These are phyloP conservation scores for Waltergamsia citrina DNA, from an alignment of 2,329 filamentous ascomycete species.

Conservation along the genomic window DNA sequence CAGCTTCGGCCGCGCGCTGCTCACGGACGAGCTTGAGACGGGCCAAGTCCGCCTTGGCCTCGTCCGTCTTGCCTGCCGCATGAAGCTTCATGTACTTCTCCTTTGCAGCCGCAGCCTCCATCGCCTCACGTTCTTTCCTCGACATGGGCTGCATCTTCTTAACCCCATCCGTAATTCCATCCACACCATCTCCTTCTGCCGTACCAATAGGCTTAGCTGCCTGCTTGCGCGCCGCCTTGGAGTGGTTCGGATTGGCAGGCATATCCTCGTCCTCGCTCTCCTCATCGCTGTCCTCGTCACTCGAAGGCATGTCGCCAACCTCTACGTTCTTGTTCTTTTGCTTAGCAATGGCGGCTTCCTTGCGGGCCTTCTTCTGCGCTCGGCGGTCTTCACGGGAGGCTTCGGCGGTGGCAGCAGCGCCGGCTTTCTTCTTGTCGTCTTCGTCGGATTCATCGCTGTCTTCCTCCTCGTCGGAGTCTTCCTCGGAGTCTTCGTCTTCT, in stretches of 20 bases:
- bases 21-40: constrained; percentile 74
- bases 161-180: constrained; percentile 43
- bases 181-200: constrained; percentile 21
- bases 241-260: constrained; percentile 90
- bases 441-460: constrained; percentile 37
- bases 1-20: constrained; percentile 76
- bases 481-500: constrained; percentile 42
- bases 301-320: constrained; percentile 78
- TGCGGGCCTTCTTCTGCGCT: constrained; percentile 80
- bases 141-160: constrained; percentile 32
- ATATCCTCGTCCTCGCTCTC: constrained; percentile 46
- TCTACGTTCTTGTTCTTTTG: constrained; percentile 63
- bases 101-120: constrained; percentile 80
- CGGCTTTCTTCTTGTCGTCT: constrained; percentile 32
- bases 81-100: constrained; percentile 89
- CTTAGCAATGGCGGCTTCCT: constrained; percentile 76
- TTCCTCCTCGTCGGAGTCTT: constrained; percentile 41
- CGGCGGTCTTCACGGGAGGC: constrained; percentile 71
- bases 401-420: constrained; percentile 33
- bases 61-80: constrained; percentile 91
- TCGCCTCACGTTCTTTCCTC: constrained; percentile 54
- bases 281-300: constrained; percentile 49
- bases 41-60: constrained; percentile 83
- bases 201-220: constrained; percentile 16
- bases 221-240: constrained; percentile 59